phyloP scores from a whole-genome alignment of 164 flowering plant genomes.

The Platanus orientalis region DNA sequence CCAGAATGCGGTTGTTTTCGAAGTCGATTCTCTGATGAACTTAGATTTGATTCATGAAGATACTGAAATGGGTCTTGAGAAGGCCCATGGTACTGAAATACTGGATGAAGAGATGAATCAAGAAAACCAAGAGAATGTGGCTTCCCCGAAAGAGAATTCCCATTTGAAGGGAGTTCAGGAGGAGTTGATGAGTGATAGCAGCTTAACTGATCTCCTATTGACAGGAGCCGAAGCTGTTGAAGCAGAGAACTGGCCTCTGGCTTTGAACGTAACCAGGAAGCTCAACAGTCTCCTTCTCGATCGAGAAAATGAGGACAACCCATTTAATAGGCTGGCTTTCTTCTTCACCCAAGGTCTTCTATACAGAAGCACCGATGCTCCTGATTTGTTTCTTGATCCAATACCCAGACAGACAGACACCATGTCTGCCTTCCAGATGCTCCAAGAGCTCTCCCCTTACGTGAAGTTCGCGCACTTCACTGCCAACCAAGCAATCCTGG shows the following conservation, averaged over 20 bases:
- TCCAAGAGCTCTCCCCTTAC: constrained; percentile 36
- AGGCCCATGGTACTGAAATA: too few species aligned
- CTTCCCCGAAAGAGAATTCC: not conserved
- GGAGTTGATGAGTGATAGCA: not conserved
- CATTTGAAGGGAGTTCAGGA: not conserved
- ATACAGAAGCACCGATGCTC: constrained; percentile 9
- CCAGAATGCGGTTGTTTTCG: not conserved
- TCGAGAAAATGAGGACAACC: constrained; percentile 15
- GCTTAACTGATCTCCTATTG: constrained; percentile 29
- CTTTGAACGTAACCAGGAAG: constrained; percentile 13
- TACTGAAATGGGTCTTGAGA: too few species aligned
- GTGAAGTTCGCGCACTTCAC: constrained; percentile 39
- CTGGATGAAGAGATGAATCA: not conserved
- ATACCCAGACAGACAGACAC: not conserved
- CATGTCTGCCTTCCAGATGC: constrained; percentile 27
- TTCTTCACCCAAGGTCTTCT: constrained; percentile 36
- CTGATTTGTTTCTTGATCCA: constrained; percentile 1
- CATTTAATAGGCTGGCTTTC: constrained; percentile 24
- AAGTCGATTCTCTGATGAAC: constrained; percentile 2
- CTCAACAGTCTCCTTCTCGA: constrained; percentile 13
- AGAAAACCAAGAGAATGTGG: not conserved
- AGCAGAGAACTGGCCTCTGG: constrained; percentile 19
- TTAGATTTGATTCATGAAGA: constrained; percentile 7
- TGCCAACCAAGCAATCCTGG: constrained; percentile 44
- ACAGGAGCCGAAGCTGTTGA: constrained; percentile 35